Base-by-base conservation (phyloP, 2,329 filamentous ascomycete genomes). In the Mariannaea elegans region DNA sequence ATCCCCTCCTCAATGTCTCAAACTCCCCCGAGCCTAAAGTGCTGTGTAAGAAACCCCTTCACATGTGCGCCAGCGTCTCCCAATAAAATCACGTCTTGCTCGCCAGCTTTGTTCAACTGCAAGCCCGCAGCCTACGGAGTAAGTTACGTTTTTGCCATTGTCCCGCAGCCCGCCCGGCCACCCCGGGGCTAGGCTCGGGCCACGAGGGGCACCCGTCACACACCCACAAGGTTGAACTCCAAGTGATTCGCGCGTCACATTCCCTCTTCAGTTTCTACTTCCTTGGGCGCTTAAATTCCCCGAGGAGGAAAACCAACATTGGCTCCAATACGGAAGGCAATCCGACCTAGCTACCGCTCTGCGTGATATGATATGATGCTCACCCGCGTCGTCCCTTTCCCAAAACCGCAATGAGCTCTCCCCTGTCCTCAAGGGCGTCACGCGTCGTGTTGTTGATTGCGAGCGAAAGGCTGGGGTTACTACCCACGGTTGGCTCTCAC, bases 211-310 rank as follows among this genome's bases (percentile, higher is more conserved):
- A 41, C 36, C 55, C 55, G 59, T 68, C 66, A 61, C 61, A 63
- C 61, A 53, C 59, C 59, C 46, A 19, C 24, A 9, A 27, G 24
- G 24, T 27, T 27, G 24, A 27, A 9, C 24, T 9, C 24, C 24
- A 27, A 27, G 4, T 41, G 63, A 69, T 69, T 69, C 59, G 67
- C 51, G 32, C 44, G 16, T 68, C 62, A 56, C 50, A 49, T 23
- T 34, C 24, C 36, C 13, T 18, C 24, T 34, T 27, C 14, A 12
- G n/a, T 16, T 21, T 24, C 4, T 58, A 38, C 46, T 56, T 34
- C 45, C 50, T 51, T 68, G 49, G 64, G 67, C 67, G 67, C 67
- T 70, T 70, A 69, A 51, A 34, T 32, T 23, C 34, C 39, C 27
- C 14, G 14, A 38, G 42, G 18, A 9, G 24, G 24, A 27, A 27